These are phyloP conservation scores for Prunus fruticosa DNA, from an alignment of 306 rosid species.

Conservation along the genomic window DNA sequence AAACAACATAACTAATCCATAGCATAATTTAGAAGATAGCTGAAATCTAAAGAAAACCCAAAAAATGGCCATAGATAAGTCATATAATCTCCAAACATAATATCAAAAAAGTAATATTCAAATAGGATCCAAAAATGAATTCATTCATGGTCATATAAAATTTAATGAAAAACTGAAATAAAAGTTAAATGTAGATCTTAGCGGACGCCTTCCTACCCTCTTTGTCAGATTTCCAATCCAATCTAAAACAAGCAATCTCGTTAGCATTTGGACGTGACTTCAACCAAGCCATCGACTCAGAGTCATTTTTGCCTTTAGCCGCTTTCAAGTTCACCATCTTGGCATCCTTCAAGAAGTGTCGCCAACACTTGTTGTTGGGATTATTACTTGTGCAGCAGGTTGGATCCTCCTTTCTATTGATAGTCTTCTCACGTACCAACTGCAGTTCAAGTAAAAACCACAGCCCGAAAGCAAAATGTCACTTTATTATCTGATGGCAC, in stretches of 20 bases:
- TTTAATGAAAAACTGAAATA: not conserved
- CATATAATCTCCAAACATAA: not conserved
- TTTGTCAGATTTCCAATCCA: not conserved
- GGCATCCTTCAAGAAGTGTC: slow-evolving; percentile 45
- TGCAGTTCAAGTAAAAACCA: not conserved
- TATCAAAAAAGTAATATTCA: not conserved
- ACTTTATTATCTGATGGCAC: not conserved
- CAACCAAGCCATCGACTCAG: not conserved
- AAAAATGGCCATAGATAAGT: not conserved
- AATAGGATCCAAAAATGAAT: not conserved
- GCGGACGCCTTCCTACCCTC: not conserved
- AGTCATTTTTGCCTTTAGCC: not conserved
- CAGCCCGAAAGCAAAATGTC: not conserved
- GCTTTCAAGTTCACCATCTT: slow-evolving; percentile 30
- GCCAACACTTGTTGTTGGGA: slow-evolving; percentile 50
- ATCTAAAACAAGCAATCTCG: slow-evolving; percentile 1
- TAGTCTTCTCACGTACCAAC: slow-evolving; percentile 2
- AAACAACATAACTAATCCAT: no score
- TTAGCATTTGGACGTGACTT: not conserved
- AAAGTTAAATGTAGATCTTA: not conserved
- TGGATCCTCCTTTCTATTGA: slow-evolving; percentile 26
- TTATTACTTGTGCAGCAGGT: slow-evolving; percentile 42
- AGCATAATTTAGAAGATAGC: not conserved
- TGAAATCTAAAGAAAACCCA: not conserved
- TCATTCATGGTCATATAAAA: not conserved